Conservation (phyloP, 2,329 filamentous ascomycete genomes). For the Didymella arachidicola region DNA sequence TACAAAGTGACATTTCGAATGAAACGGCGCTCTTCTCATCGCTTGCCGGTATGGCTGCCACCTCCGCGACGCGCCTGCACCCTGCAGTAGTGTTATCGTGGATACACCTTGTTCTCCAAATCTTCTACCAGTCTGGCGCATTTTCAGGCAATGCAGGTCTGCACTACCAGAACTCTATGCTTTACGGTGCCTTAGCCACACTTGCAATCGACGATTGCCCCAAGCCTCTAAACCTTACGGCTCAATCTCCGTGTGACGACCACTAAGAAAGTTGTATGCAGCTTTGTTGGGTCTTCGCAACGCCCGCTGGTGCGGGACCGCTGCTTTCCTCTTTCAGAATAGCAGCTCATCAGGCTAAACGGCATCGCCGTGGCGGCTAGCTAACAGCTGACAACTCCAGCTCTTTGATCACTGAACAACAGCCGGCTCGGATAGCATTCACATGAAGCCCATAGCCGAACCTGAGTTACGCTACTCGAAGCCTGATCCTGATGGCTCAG, state of each 20-base stretch:
- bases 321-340: neutral
- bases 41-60: slow-evolving; percentile 3
- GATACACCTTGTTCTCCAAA: slow-evolving; percentile 1
- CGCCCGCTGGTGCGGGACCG: slow-evolving; percentile 4
- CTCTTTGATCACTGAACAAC: neutral
- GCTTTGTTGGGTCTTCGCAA: slow-evolving; percentile 10
- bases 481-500: neutral
- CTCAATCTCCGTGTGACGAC: slow-evolving; percentile 2
- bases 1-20: neutral
- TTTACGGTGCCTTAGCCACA: neutral
- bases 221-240: neutral
- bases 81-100: slow-evolving; percentile 10
- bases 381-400: slow-evolving; percentile 5
- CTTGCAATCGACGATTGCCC: neutral
- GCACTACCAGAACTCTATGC: slow-evolving; percentile 9
- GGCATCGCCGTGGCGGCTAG: slow-evolving; percentile 2
- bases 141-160: neutral
- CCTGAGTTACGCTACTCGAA: neutral
- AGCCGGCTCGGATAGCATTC: slow-evolving; percentile 6
- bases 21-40: neutral
- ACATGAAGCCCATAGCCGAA: neutral
- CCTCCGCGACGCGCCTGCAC: slow-evolving; percentile 7
- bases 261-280: slow-evolving; percentile 1
- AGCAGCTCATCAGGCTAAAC: slow-evolving; percentile 1
- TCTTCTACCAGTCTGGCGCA: neutral